Evolutionary conservation across 163 green algal species (phyloP), one percentile per base, ranked within the genome.

Genomic region (Coccomyxa subellipsoidea): DNA sequence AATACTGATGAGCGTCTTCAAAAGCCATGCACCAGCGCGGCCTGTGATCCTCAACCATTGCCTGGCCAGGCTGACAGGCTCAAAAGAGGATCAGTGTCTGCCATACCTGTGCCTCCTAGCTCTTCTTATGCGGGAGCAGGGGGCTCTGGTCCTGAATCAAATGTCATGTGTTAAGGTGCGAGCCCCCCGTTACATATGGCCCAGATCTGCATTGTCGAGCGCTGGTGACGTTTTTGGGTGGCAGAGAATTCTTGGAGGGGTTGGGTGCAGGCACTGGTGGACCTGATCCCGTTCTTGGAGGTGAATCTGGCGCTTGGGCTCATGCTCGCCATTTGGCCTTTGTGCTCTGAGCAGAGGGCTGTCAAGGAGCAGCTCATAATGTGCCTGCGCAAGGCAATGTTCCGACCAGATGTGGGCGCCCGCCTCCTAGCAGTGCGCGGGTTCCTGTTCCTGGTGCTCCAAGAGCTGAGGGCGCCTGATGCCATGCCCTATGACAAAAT

Each of bases 321-420:
- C 29, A 32, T 73, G 27, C 8, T 73, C 8, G 66, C 66, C 27
- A 73, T 73, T 1, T 73, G 66, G 66, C 66, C 66, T 0, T 8
- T 73, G 66, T 73, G 66, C 66, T 35, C 21, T 18, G 29, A 34
- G 29, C 66, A 73, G 29, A 73, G n/a, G 8, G 27, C 66, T 31
- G 15, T 40, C 27, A 78, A 78, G 27, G 72, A 78, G 36, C 36
- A 47, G 37, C 36, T 53, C 23, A 78, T 78, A 2, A 47, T 40
- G 27, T 38, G 31, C 37, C 27, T 78, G 5, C 72, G 72, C 23
- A 78, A 78, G 37, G 72, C 72, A 32, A 78, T 78, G 72, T 78
- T 78, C 37, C 23, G 25, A n/a, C 72, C 36, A 34, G 72, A 78
- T 31, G 31, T 53, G 36, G 37, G 25, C 25, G 37, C 36, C 31